phyloP scores from a whole-genome alignment of 2,329 filamentous ascomycete species.

The Phialophora verrucosa region DNA sequence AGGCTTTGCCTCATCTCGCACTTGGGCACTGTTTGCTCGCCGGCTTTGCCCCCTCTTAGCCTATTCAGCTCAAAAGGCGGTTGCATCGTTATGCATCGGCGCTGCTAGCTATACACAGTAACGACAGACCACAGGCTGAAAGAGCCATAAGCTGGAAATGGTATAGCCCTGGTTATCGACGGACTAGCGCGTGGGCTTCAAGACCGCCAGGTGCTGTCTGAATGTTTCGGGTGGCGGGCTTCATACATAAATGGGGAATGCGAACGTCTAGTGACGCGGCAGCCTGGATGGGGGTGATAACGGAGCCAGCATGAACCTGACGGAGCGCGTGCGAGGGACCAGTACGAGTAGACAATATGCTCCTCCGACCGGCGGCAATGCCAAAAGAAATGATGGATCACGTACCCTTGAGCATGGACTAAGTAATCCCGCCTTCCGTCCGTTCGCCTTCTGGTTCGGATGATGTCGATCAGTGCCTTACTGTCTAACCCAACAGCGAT shows the following conservation, averaged over 20 bases:
- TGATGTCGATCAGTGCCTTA: not conserved
- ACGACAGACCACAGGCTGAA: conserved; percentile 22
- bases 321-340: not conserved
- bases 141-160: conserved; percentile 3
- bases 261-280: not conserved
- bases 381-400: conserved; percentile 9
- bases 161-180: conserved; percentile 5
- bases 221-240: not conserved
- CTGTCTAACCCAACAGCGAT: not conserved
- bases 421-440: conserved; percentile 1
- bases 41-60: conserved; percentile 26
- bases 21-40: conserved; percentile 6
- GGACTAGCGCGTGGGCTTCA: not conserved
- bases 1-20: conserved; percentile 20
- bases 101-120: conserved; percentile 31
- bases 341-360: not conserved
- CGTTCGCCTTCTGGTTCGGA: not conserved
- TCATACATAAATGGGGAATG: not conserved
- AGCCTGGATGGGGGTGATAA: conserved; percentile 4
- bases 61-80: conserved; percentile 25
- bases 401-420: not conserved
- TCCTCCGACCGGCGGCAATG: not conserved
- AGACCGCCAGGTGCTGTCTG: not conserved
- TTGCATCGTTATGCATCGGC: conserved; percentile 29
- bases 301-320: conserved; percentile 1